Conservation (phyloP, 139 green algal species). For the Tetratostichococcus sp. region DNA sequence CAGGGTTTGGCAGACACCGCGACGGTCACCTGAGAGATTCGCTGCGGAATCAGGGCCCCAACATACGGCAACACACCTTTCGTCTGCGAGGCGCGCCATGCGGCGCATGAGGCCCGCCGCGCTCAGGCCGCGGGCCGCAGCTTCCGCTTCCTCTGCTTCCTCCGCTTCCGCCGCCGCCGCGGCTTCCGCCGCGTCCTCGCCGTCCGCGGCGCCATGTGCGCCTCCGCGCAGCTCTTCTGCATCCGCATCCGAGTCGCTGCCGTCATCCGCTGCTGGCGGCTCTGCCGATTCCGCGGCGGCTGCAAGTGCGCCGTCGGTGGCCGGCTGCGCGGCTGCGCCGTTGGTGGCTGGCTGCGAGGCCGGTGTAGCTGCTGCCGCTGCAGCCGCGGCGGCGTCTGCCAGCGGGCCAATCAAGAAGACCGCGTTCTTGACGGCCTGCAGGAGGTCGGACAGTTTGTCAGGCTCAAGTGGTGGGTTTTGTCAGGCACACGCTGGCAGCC, state of each 20-base stretch:
- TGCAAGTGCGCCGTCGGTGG: too few species aligned
- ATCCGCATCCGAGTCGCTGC: not conserved
- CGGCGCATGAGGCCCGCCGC: conserved; percentile 59
- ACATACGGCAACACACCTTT: too few species aligned
- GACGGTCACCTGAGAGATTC: too few species aligned
- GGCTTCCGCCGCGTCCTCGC: not conserved
- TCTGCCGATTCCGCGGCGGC: too few species aligned
- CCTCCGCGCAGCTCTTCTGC: not conserved
- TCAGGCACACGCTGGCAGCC: too few species aligned
- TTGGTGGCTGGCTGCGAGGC: too few species aligned
- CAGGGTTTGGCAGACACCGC: too few species aligned
- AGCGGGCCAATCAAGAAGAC: conserved; percentile 56
- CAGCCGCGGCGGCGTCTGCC: conserved; percentile 28
- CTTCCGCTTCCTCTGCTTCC: conserved; percentile 8
- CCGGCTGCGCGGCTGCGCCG: too few species aligned
- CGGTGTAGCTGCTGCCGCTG: conserved; percentile 5
- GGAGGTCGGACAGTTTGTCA: not conserved
- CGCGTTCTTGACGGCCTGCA: conserved; percentile 77
- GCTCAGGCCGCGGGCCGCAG: conserved; percentile 38
- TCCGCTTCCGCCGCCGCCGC: conserved; percentile 17
- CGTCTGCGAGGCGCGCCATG: conserved; percentile 66
- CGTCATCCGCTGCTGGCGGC: not conserved
- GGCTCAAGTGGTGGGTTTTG: not conserved
- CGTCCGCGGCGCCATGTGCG: not conserved
- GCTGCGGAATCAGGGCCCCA: too few species aligned